Conservation (phyloP, 805 yeast genomes). For the Candida suzukii region DNA sequence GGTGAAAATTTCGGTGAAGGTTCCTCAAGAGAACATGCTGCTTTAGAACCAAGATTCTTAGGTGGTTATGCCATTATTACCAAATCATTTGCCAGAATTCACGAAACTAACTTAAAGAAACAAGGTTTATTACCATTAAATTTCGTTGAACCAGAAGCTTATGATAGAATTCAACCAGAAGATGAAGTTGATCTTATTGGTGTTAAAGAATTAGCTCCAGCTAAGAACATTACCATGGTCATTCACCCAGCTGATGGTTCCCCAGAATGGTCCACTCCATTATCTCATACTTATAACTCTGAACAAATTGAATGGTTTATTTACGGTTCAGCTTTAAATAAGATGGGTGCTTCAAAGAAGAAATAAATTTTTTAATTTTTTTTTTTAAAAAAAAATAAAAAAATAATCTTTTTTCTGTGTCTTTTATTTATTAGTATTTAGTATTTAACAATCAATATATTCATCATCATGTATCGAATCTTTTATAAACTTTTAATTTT, state of each 20-base stretch:
- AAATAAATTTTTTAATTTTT: constrained; percentile 7
- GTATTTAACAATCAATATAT: background rate
- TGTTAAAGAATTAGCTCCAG: constrained; percentile 82
- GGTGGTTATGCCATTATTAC: constrained; percentile 98
- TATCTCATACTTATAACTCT: constrained; percentile 91
- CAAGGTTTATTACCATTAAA: constrained; percentile 98
- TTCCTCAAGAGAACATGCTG: constrained; percentile 99
- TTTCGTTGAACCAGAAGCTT: constrained; percentile 82
- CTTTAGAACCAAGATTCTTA: constrained; percentile 97
- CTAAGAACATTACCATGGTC: constrained; percentile 79
- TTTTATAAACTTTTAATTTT: too few relatives aligned
- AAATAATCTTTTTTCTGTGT: background rate
- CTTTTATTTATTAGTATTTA: background rate
- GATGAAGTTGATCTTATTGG: constrained; percentile 88
- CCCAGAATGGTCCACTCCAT: constrained; percentile 78
- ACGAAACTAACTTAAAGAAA: constrained; percentile 99
- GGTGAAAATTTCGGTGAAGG: constrained; percentile 99
- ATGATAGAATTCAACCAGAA: constrained; percentile 87
- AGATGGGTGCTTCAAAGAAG: constrained; percentile 43
- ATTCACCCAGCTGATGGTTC: constrained; percentile 63
- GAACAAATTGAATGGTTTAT: constrained; percentile 99
- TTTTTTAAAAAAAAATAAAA: background rate
- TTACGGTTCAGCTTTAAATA: constrained; percentile 98
- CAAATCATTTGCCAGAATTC: constrained; percentile 97
- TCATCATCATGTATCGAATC: background rate